Base-by-base conservation (phyloP, 331 rosid species). In the Quercus tomentella region DNA sequence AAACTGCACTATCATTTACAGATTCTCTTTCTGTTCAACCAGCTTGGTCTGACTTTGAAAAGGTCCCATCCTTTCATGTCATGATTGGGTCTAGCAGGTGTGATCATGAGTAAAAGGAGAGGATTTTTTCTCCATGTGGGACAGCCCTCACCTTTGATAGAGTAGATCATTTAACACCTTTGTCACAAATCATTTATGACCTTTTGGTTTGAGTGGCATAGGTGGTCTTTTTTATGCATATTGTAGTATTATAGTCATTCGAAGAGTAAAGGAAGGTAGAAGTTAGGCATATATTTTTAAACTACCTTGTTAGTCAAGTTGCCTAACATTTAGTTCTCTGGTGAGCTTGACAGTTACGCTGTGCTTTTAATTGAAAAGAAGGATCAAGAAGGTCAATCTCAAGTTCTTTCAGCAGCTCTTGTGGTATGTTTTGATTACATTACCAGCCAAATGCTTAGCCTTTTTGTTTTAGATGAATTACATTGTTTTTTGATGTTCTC, bases 381-480 rank as follows among this genome's bases (percentile, higher is more conserved):
- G 82, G 97, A 95, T 83, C 79, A 82, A 76, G 97, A 91, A 86
- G 98, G 97, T 83, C 98, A 91, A 82, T 86, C 93, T 70, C 98
- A 92, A 82, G 97, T 90, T 82, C 91, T 95, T 76, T 91, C 96
- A 4, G 95, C 98, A 74, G 97, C 98, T 56, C 91, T 95, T 65
- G 91, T 89, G 96, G 99, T 95, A 88, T 76, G 78, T 60, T 33
- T 75, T 68, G 41, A 21, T 63, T 28, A 54, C 76, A 28, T 30
- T 30, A 72, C 9, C 6, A 31, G 56, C 49, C 11, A 37, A 37
- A 37, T 37, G 11, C 12, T 37, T 37, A 37, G 16, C 17, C 54
- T 49, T 11, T 11, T 14, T 11, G 54, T 45, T 28, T 5, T 11
- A 73, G 72, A 73, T 58, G 69, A 22, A 28, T 14, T 62, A 12